Evolutionary conservation across 495 filamentous ascomycete genomes (phyloP).

Genomic region (Penicillium diatomitis): DNA sequence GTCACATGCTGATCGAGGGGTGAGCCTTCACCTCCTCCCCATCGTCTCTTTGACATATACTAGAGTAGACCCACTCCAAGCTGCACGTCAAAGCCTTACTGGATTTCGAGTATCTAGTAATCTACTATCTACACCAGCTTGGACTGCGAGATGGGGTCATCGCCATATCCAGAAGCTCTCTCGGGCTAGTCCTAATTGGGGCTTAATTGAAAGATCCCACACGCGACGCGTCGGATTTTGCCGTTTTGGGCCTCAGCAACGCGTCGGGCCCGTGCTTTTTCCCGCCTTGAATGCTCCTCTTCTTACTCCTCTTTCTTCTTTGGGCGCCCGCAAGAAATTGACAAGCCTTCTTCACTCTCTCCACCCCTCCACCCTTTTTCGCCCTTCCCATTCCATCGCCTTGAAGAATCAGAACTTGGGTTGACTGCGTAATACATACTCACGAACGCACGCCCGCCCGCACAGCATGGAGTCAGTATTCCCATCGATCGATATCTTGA

Average conservation of each 20-base stretch:
- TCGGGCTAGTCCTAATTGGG: conserved; percentile 11
- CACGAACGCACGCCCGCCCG: too few relatives aligned
- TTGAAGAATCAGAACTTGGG: background rate
- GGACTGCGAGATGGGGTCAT: too few relatives aligned
- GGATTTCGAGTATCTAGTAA: background rate
- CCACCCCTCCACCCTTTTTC: background rate
- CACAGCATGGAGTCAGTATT: conserved; percentile 32
- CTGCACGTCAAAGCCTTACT: too few relatives aligned
- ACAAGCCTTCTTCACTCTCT: background rate
- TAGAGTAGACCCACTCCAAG: too few relatives aligned
- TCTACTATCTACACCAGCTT: background rate
- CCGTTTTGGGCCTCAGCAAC: conserved; percentile 5
- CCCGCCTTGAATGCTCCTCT: conserved; percentile 4
- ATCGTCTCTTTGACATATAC: too few relatives aligned
- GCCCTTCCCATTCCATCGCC: background rate
- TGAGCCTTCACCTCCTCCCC: too few relatives aligned
- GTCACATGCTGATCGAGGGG: too few relatives aligned
- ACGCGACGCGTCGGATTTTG: conserved; percentile 17
- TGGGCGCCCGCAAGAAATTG: conserved; percentile 6
- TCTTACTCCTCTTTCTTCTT: conserved; percentile 15
- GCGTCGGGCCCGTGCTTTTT: conserved; percentile 18
- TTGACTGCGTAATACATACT: conserved; percentile 9
- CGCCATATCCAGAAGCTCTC: too few relatives aligned
- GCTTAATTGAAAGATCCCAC: conserved; percentile 21
- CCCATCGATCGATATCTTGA: background rate